phyloP scores from a whole-genome alignment of 2,329 filamentous ascomycete species.

The Mollisia scopiformis region DNA sequence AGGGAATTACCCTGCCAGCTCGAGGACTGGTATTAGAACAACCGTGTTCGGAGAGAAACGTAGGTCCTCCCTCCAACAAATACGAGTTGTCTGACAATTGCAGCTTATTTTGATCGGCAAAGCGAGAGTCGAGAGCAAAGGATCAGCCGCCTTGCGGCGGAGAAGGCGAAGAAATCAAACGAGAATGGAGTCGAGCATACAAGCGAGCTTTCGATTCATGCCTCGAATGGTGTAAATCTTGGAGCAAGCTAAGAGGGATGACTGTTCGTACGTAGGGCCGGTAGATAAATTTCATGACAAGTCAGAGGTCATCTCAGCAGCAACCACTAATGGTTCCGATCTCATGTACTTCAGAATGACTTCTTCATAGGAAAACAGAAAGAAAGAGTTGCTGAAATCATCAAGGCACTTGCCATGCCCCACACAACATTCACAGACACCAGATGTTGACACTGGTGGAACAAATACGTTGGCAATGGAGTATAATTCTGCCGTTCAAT shows the following conservation, averaged over 20 bases:
- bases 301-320: too few relatives aligned
- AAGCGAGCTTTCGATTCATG: neutral
- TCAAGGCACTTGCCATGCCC: too few relatives aligned
- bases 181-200: conserved; percentile 13
- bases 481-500: neutral
- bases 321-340: too few relatives aligned
- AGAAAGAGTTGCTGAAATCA: too few relatives aligned
- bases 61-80: conserved; percentile 15
- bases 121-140: conserved; percentile 27
- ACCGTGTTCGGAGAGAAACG: conserved; percentile 34
- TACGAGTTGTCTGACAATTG: neutral
- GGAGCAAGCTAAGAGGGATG: neutral
- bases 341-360: too few relatives aligned
- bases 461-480: too few relatives aligned
- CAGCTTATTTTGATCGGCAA: conserved; percentile 30
- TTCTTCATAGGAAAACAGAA: too few relatives aligned
- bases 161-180: neutral
- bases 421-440: too few relatives aligned
- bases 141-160: conserved; percentile 14
- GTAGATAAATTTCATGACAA: too few relatives aligned
- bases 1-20: conserved; percentile 23
- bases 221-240: neutral
- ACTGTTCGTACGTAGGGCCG: too few relatives aligned
- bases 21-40: conserved; percentile 27
- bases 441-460: too few relatives aligned